These are phyloP conservation scores for Boletellus ananiceps DNA, from an alignment of 768 basidiomycete species.

Conservation along the genomic window DNA sequence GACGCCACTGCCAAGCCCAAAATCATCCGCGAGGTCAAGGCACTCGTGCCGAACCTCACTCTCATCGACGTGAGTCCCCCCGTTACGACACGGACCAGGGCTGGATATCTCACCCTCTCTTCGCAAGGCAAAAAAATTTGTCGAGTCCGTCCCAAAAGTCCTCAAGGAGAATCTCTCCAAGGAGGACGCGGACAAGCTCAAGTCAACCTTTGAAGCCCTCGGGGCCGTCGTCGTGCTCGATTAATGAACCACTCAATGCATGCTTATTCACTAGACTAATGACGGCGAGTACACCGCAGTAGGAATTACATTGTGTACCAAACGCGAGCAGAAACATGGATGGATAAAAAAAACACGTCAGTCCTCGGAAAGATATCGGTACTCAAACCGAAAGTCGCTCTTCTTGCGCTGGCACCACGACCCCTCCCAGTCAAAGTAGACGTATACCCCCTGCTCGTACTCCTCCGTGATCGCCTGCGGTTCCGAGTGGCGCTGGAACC, in stretches of 20 bases:
- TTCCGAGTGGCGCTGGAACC: constrained; percentile 98
- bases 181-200: constrained; percentile 96
- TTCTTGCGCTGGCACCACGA: constrained; percentile 99
- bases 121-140: constrained; percentile 96
- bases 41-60: constrained; percentile 90
- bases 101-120: background rate
- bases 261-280: constrained; percentile 16
- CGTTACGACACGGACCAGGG: background rate
- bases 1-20: constrained; percentile 91
- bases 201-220: constrained; percentile 82
- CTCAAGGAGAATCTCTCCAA: constrained; percentile 94
- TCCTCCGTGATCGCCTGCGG: constrained; percentile 99
- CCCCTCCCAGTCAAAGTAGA: constrained; percentile 99
- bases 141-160: constrained; percentile 88
- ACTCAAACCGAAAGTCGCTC: constrained; percentile 95
- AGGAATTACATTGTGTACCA: constrained; percentile 24
- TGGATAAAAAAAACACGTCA: constrained; percentile 8
- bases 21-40: constrained; percentile 97
- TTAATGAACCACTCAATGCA: constrained; percentile 35
- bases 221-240: constrained; percentile 87
- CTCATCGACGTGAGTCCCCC: constrained; percentile 81
- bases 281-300: constrained; percentile 13
- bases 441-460: constrained; percentile 98
- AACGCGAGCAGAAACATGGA: constrained; percentile 12
- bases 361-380: constrained; percentile 91